Conservation (phyloP, 306 rosid genomes). For the Begonia fuchsioides region DNA sequence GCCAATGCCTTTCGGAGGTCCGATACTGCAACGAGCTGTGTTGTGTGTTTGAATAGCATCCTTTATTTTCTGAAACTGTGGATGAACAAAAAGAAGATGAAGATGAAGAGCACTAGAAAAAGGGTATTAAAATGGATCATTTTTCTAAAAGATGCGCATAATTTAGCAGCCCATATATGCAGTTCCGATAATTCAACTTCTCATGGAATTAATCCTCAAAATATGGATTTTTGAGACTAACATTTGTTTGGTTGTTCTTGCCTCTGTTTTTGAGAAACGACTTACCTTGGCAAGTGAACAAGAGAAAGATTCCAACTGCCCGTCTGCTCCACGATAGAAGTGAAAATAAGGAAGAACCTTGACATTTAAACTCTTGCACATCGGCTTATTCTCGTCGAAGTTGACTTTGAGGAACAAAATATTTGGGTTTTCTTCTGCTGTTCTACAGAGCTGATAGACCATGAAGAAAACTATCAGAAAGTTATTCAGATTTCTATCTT, state of each 20-base stretch:
- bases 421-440: conserved; percentile 86
- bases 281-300: conserved; percentile 97
- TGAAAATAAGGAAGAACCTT: conserved; percentile 97
- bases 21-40: conserved; percentile 97
- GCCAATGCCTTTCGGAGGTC: conserved; percentile 66
- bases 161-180: too few species aligned
- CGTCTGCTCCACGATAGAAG: conserved; percentile 92
- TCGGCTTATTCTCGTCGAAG: conserved; percentile 93
- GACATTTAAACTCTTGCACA: conserved; percentile 94
- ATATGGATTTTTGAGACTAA: too few species aligned
- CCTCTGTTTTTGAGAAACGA: background rate
- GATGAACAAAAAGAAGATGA: conserved; percentile 3
- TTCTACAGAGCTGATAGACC: conserved; percentile 74
- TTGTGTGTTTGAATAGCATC: conserved; percentile 76
- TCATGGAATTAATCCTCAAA: too few species aligned
- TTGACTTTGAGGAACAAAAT: conserved; percentile 80
- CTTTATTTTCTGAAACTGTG: conserved; percentile 92
- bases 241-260: too few species aligned
- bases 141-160: too few species aligned
- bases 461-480: background rate
- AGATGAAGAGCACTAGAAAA: conserved; percentile 3
- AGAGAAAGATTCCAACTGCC: conserved; percentile 83
- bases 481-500: too few species aligned
- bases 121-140: background rate
- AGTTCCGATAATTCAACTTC: too few species aligned